Conservation (phyloP, 495 filamentous ascomycete genomes). For the Penicillium ochrochloron region DNA sequence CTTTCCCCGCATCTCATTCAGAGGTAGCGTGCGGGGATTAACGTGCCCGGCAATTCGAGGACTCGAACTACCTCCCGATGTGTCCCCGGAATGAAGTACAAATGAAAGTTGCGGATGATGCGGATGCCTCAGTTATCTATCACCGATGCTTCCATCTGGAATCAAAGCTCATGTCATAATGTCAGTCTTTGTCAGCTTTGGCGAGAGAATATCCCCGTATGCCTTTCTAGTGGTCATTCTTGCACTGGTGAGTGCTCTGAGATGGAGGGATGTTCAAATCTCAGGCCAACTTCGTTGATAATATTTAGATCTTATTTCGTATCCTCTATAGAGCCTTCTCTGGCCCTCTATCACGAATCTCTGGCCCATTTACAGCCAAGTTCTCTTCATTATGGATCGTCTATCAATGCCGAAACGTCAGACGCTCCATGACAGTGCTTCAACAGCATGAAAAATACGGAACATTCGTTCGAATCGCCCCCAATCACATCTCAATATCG, state of each 20-base stretch:
- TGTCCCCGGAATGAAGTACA: not conserved
- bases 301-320: not conserved
- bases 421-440: not conserved
- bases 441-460: slow-evolving; percentile 9
- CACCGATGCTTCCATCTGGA: not conserved
- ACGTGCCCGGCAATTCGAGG: not conserved
- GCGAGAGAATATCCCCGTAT: not conserved
- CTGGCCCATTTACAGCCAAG: slow-evolving; percentile 7
- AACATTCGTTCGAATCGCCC: not conserved
- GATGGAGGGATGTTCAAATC: not conserved
- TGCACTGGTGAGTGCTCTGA: not conserved
- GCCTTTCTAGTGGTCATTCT: not conserved
- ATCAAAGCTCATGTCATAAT: not conserved
- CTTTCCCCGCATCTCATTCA: not conserved
- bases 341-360: not conserved
- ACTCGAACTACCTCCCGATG: not conserved
- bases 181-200: not conserved
- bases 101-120: not conserved
- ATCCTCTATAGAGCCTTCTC: not conserved
- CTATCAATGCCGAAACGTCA: not conserved
- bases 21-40: not conserved
- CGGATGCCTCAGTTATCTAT: not conserved
- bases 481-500: slow-evolving; percentile 14
- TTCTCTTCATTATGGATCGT: slow-evolving; percentile 14
- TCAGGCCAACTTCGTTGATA: not conserved